phyloP scores from a whole-genome alignment of 2,329 filamentous ascomycete species.

The Trichoderma koningiopsis region DNA sequence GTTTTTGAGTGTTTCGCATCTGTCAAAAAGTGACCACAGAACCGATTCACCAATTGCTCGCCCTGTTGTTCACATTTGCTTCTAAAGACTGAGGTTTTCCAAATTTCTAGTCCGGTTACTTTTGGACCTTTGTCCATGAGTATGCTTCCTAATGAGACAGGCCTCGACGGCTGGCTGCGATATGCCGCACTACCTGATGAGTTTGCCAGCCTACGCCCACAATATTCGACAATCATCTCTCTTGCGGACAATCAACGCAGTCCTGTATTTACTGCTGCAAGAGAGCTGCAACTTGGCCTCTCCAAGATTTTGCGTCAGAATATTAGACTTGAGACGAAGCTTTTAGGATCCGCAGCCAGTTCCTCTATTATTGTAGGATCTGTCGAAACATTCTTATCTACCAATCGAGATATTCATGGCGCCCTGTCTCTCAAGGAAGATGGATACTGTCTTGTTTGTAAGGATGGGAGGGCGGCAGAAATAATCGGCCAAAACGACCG shows the following conservation, averaged over 20 bases:
- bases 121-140: not conserved
- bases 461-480: not conserved
- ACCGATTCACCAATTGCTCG: not conserved
- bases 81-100: not conserved
- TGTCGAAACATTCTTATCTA: not conserved
- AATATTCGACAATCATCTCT: not conserved
- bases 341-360: not conserved
- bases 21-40: not conserved
- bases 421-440: not conserved
- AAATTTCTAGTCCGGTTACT: not conserved
- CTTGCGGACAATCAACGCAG: not conserved
- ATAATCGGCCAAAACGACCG: constrained; percentile 13
- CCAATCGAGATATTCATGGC: not conserved
- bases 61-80: not conserved
- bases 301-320: not conserved
- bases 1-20: not conserved
- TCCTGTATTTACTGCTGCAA: not conserved
- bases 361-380: not conserved
- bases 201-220: not conserved
- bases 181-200: constrained; percentile 2
- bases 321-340: not conserved
- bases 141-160: not conserved
- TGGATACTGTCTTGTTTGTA: not conserved
- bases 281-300: not conserved
- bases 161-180: not conserved